These are phyloP conservation scores for Cucumis cinereus DNA, from an alignment of 306 rosid genomes.

Conservation along the genomic window DNA sequence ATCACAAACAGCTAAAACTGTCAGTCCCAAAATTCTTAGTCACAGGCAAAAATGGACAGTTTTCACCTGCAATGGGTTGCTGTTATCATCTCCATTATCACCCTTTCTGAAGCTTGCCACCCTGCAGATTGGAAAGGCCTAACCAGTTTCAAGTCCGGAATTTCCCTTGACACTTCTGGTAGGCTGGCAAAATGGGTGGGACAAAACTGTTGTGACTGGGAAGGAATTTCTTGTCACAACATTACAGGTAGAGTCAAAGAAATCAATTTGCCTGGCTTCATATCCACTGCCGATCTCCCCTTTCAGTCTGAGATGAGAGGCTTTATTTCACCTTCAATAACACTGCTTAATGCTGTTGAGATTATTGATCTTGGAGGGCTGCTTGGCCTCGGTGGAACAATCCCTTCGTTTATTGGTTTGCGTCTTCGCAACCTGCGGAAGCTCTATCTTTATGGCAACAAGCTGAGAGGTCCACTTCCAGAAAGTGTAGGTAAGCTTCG, in stretches of 20 bases:
- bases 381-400: neutral
- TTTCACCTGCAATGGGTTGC: neutral
- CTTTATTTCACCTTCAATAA: constrained; percentile 33
- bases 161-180: constrained; percentile 44
- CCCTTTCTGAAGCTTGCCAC: constrained; percentile 28
- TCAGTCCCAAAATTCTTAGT: neutral
- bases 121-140: constrained; percentile 43
- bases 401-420: neutral
- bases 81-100: constrained; percentile 15
- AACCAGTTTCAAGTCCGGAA: constrained; percentile 40
- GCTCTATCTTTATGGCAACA: constrained; percentile 46
- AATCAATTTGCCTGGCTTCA: constrained; percentile 43
- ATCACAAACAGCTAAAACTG: neutral
- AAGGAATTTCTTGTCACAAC: constrained; percentile 46
- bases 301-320: constrained; percentile 49
- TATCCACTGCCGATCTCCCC: constrained; percentile 22
- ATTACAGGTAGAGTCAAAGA: constrained; percentile 41
- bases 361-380: constrained; percentile 22
- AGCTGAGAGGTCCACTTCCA: constrained; percentile 47
- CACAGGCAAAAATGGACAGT: neutral
- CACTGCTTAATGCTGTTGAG: constrained; percentile 42
- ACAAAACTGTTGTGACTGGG: constrained; percentile 44
- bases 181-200: constrained; percentile 43
- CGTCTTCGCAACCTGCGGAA: constrained; percentile 34
- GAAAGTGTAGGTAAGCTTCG: constrained; percentile 46